phyloP scores from a whole-genome alignment of 177 flowering plant genomes.

The Vitis hybrid region DNA sequence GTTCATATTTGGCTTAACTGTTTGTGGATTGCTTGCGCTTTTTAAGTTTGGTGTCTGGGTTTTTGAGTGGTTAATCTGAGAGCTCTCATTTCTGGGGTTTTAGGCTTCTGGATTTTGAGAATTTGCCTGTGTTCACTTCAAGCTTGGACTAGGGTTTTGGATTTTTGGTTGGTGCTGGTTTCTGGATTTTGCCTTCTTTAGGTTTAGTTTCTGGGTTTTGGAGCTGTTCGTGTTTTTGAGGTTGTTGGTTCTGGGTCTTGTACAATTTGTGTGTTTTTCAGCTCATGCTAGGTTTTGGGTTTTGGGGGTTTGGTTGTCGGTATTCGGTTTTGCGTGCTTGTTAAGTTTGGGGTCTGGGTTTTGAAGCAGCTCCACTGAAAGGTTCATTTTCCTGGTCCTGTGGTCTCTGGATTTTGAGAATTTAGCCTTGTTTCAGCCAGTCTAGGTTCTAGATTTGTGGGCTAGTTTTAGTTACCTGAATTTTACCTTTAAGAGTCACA shows the following conservation, averaged over 20 bases:
- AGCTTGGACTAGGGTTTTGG: conserved; percentile 1
- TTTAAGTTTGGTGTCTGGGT: conserved; percentile 21
- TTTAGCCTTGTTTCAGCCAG: not conserved
- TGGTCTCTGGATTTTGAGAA: no score
- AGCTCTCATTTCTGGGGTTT: conserved; percentile 5
- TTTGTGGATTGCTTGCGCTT: conserved; percentile 16
- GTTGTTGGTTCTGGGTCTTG: conserved; percentile 13
- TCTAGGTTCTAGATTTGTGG: not conserved
- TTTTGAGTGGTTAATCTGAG: not conserved
- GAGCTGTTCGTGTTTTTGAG: not conserved
- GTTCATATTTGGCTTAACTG: conserved; percentile 15
- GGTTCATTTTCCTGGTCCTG: no score
- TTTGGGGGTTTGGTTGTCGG: conserved; percentile 5
- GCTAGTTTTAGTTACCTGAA: not conserved
- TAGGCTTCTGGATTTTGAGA: conserved; percentile 11
- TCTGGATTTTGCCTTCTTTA: not conserved
- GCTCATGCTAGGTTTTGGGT: conserved; percentile 1
- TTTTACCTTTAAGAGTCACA: not conserved
- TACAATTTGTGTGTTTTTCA: not conserved
- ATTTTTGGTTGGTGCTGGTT: not conserved
- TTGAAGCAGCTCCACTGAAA: not conserved
- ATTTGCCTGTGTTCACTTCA: not conserved
- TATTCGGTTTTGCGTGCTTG: conserved; percentile 12
- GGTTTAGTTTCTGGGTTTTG: conserved; percentile 15
- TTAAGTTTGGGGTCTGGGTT: conserved; percentile 8